A percentile compares a stretch with the other conserved stretches of the same genome.
These are phyloP conservation scores for Tetradesmus obliquus DNA, from an alignment of 139 green algal species.

Conservation along the genomic window DNA sequence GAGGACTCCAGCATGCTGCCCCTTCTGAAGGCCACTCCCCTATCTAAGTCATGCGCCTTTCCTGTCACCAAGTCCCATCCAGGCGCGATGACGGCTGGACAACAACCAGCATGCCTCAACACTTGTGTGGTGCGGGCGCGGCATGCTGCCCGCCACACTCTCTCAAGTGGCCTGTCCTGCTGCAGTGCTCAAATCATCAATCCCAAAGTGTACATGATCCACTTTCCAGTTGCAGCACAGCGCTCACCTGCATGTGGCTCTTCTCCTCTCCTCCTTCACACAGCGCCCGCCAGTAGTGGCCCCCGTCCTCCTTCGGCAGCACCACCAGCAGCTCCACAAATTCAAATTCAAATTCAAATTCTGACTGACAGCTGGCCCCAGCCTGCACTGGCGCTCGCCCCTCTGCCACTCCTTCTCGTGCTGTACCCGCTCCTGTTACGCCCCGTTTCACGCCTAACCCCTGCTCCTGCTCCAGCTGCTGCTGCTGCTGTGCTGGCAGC, in stretches of 20 bases:
- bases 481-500: background rate
- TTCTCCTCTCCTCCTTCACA: constrained; percentile 77
- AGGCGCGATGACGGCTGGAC: too few relatives aligned
- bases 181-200: too few relatives aligned
- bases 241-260: constrained; percentile 68
- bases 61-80: too few relatives aligned
- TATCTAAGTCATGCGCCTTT: too few relatives aligned
- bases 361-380: background rate
- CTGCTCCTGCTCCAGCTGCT: background rate
- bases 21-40: too few relatives aligned
- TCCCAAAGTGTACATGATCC: too few relatives aligned
- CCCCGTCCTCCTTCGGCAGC: constrained; percentile 73
- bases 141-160: too few relatives aligned
- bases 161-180: too few relatives aligned
- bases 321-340: constrained; percentile 38
- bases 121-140: too few relatives aligned
- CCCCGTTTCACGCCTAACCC: background rate
- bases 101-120: too few relatives aligned
- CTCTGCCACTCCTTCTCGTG: background rate
- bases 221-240: background rate
- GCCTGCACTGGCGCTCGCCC: background rate
- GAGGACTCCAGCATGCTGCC: too few relatives aligned
- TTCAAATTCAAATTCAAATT: background rate
- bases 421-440: background rate
- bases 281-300: constrained; percentile 72